Evolutionary conservation across 805 yeast genomes (phyloP), one percentile per base, ranked within the genome.

Genomic region (Ogataea paraovalis): DNA sequence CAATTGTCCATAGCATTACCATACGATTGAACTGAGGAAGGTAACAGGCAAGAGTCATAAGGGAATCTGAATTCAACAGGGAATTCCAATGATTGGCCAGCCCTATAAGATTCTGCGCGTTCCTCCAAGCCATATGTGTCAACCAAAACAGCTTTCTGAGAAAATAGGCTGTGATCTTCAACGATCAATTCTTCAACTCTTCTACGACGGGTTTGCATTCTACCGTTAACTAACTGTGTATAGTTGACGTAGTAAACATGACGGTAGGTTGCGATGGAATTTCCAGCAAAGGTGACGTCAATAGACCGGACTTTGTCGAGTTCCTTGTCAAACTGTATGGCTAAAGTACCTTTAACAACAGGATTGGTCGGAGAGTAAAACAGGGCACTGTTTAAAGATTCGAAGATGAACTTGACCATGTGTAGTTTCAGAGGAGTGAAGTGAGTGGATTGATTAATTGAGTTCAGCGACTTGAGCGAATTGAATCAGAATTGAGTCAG

Each of bases 341-440:
- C 37, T 19, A 57, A 27, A 20, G 43, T 41, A n/a, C 56, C 60
- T 16, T 40, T 28, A 9, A 55, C 44, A 13, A 40, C 41, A 1
- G 56, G 52, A 10, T 34, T n/a, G 41, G 38, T 39, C 1, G 57
- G 58, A 8, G 54, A 50, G 34, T 43, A 52, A 22, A 52, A 39
- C 13, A 20, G 16, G 16, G 10, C 16, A 16, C 4, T 6, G 14
- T n/a, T 3, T 19, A 6, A 6, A 16, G 19, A 18, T 6, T 34
- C 5, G 16, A 33, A 42, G 18, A 33, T 14, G 19, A 30, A 40
- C 8, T 16, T 16, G 8, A 34, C 50, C 13, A 19, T 42, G 28
- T 25, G 10, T 25, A 25, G n/a, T n/a, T n/a, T n/a, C n/a, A n/a
- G n/a, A n/a, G n/a, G n/a, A n/a, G 28, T 25, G 28, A 25, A 10